Evolutionary conservation across 2,329 filamentous ascomycete genomes (phyloP), one percentile per base, ranked within the genome.

Genomic region (Alternaria viburni): DNA sequence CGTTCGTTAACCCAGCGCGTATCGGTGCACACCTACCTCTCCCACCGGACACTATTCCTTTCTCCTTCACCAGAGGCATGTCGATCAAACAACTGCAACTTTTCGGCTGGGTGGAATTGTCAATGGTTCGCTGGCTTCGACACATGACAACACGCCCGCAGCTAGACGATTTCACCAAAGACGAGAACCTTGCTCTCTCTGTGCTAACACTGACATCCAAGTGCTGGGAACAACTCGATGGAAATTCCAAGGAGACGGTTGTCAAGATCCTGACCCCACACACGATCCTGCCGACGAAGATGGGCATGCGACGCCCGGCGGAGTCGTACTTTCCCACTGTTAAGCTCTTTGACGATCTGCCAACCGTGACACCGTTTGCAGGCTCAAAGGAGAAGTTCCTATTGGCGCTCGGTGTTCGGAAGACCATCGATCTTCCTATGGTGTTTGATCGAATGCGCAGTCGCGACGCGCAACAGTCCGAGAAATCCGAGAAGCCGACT

Each of bases 251-350:
- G 77, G 84, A 86, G 17, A 87, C 86, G 0, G 84, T 97, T 5
- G 81, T 87, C 8, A 83, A 86, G 15, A 80, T 93, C 5, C 82
- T 98, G 4, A 86, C 89, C 57, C 82, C 86, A 3, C 85, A 91
- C 54, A 87, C 93, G 0, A 87, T 97, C 26, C 92, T 99, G 75
- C 96, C 96, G 0, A 98, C 96, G 0, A 97, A 93, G 76, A 81
- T 90, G 68, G 96, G 96, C 8, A 96, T 99, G 94, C 91, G 85
- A 71, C 91, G 88, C 69, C 96, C 96, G 5, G 82, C 84, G 4
- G 93, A 98, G 68, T 90, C 96, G 0, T 99, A 97, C 79, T 97
- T 99, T 74, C 89, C 92, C 2, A 91, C 89, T n/a, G 96, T 99
- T 41, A 96, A 93, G 77, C 84, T 99, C 0, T 99, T 99, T 74